phyloP scores from a whole-genome alignment of 345 rosid species.

The Tarenaya hassleriana region DNA sequence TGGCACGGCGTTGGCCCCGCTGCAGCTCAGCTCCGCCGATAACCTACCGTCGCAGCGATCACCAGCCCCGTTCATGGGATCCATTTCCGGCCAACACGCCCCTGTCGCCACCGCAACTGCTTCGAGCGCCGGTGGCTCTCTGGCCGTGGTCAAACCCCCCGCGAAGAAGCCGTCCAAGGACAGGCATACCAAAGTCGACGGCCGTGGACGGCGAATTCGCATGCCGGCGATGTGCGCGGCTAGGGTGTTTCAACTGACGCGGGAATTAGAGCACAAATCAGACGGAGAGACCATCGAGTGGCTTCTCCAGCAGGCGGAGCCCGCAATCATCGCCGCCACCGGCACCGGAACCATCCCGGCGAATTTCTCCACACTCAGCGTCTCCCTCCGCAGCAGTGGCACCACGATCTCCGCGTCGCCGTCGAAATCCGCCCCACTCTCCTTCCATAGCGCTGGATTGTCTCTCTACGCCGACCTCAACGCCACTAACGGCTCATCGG shows the following conservation, averaged over 20 bases:
- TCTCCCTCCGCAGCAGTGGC: constrained; percentile 60
- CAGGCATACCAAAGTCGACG: constrained; percentile 81
- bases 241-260: constrained; percentile 67
- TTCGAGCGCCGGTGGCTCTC: constrained; percentile 15
- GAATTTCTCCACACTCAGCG: constrained; percentile 68
- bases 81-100: too few species aligned
- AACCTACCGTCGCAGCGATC: too few species aligned
- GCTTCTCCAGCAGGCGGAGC: constrained; percentile 82
- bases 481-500: constrained; percentile 19
- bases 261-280: constrained; percentile 74
- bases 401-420: constrained; percentile 47
- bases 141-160: constrained; percentile 30
- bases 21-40: too few species aligned
- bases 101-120: neutral
- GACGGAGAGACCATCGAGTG: constrained; percentile 86
- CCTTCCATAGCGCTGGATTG: constrained; percentile 50
- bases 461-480: constrained; percentile 36
- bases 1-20: too few species aligned
- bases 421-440: constrained; percentile 49
- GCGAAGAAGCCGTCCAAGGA: constrained; percentile 62
- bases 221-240: constrained; percentile 89
- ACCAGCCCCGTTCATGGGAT: too few species aligned
- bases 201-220: constrained; percentile 78
- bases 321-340: constrained; percentile 63
- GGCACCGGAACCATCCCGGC: constrained; percentile 90